Evolutionary conservation across 257 asterid genomes (phyloP), one percentile per base, ranked within the genome.

Genomic region (Thymus quinquecostatus): DNA sequence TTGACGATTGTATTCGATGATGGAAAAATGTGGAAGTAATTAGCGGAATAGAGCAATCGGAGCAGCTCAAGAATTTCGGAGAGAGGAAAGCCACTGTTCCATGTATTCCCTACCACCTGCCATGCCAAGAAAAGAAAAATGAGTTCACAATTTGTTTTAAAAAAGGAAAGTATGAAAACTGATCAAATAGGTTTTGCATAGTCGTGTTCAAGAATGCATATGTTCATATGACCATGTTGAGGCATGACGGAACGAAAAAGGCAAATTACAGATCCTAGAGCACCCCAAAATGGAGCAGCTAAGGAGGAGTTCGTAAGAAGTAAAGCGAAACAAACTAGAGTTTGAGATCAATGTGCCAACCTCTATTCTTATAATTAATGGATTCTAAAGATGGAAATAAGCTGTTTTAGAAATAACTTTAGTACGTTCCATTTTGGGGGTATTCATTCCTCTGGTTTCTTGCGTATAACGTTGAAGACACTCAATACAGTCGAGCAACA

Each of bases 1-100:
- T 21, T n/a, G 38, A 47, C 28, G 55, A 28, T 45, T 66, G 64
- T 11, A 14, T 60, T 63, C 34, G 53, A 40, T 21, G 63, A 51
- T 3, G 60, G 48, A 10, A 70, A 62, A 44, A 55, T 68, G 41
- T 38, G 41, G 41, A 38, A 38, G 41, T 38, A 38, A 38, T 38
- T 38, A 38, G 41, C 41, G 6, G 41, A 38, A 38, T 4, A 38
- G 41, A 65, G 58, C 71, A 50, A 61, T 21, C 38, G 32, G 36
- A 38, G 72, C 50, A 75, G 80, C 83, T 80, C 90, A 90, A 77
- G 81, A 82, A n/a, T 85, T 84, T 61, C 83, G 87, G 75, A 90
- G 98, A 44, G 96, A 79, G 62, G 97, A 84, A 67, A 92, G 88
- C 96, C 95, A 92, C 78, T 82, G 89, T 77, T 87, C 93, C 89